Conservation (phyloP, 371 early-diverging fungal species). For the Actinomortierella ambigua region DNA sequence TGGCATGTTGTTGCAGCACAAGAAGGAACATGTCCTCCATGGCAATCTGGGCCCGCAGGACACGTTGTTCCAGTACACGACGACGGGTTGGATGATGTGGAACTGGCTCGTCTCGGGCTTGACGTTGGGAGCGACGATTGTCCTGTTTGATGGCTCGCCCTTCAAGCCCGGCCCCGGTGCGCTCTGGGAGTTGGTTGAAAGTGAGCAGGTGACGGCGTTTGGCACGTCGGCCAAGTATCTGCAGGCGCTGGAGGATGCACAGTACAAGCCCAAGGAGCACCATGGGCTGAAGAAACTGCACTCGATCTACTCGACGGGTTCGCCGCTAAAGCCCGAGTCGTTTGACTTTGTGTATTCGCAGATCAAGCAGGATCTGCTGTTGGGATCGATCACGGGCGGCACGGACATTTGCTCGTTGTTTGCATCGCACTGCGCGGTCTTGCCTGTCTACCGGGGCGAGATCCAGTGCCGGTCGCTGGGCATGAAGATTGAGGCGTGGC, state of each 20-base stretch:
- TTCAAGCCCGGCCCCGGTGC: conserved; percentile 82
- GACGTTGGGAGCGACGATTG: conserved; percentile 82
- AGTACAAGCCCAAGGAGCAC: conserved; percentile 48
- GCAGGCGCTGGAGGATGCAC: conserved; percentile 85
- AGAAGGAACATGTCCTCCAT: conserved; percentile 93
- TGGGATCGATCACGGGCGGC: conserved; percentile 96
- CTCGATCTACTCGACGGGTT: conserved; percentile 92
- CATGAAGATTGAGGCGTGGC: conserved; percentile 94
- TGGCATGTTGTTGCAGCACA: conserved; percentile 89
- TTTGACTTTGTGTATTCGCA: conserved; percentile 89
- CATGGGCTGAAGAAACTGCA: conserved; percentile 69
- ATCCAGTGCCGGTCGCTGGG: conserved; percentile 93
- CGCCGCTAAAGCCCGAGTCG: conserved; percentile 89
- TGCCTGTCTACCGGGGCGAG: conserved; percentile 94
- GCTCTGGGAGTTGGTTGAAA: conserved; percentile 84
- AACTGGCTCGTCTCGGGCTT: conserved; percentile 92
- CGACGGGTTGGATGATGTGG: conserved; percentile 99
- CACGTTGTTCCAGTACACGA: conserved; percentile 93
- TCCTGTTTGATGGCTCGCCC: conserved; percentile 95
- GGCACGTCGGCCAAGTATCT: conserved; percentile 97
- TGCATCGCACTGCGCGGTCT: conserved; percentile 84
- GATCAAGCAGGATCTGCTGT: conserved; percentile 81
- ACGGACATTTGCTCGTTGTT: conserved; percentile 97
- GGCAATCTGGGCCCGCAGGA: conserved; percentile 77
- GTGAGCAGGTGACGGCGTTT: conserved; percentile 83